Base-by-base conservation (phyloP, 371 early-diverging fungal genomes). In the Actinomortierella wolfii region DNA sequence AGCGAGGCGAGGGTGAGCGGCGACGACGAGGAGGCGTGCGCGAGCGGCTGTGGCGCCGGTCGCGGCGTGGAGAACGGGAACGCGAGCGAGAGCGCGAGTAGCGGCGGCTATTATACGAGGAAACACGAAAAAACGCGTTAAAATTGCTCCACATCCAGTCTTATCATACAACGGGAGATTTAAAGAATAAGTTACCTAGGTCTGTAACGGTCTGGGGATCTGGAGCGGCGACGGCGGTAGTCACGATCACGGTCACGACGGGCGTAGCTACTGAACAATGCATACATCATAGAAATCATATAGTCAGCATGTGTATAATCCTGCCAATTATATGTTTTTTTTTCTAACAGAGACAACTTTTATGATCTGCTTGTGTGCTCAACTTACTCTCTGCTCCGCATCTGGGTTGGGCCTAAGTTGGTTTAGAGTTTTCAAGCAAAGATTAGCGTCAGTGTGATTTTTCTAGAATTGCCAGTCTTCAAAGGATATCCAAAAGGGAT, bases 21-120 rank as follows among this genome's bases (percentile, higher is more conserved):
- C 66, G 59, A 39, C 63, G 63, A 43, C 68, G 63, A 47, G 59
- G 63, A 18, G 68, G 68, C 14, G 59, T 28, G 34, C 68, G 57
- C 8, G 68, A 68, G 28, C 63, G 63, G 26, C 56, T 56, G 7
- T 63, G 61, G 34, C 68, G 61, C n/a, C 68, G 62, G 21, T 54
- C 56, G 25, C 59, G 66, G 26, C 59, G 66, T 21, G 56, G 53
- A 3, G 59, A 58, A 8, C 54, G 57, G 42, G 68, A 67, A 18
- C 59, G 62, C 13, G 67, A 67, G 44, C 61, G 67, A 2, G 68
- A 67, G 26, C 68, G 68, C 39, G 68, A 68, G 63, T 61, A 68
- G 29, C 68, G 68, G 11, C 68, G 59, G 44, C 59, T 64, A 54
- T 11, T 21, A 41, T 25, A 59, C 51, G 34, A 24, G 5, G 15